phyloP scores from a whole-genome alignment of 805 yeast genomes.

The Wickerhamomyces chaumierensis region DNA sequence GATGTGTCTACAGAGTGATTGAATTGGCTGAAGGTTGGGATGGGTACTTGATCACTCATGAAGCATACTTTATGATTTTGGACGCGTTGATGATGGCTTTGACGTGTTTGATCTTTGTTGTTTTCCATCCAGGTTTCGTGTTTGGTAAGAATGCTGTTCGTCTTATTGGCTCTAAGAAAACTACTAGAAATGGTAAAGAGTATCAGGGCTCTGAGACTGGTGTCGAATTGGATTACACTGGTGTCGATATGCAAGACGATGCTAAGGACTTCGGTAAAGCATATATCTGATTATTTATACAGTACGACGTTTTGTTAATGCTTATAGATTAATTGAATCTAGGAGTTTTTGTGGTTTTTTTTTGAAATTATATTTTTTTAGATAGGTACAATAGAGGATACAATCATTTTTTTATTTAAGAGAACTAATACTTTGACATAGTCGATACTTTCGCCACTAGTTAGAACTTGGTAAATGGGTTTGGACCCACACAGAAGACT shows the following conservation, averaged over 20 bases:
- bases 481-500: conserved; percentile 32
- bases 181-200: conserved; percentile 6
- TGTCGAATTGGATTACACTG: too few species aligned
- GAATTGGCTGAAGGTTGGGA: conserved; percentile 68
- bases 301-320: too few species aligned
- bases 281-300: too few species aligned
- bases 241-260: too few species aligned
- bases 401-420: too few species aligned
- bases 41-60: conserved; percentile 54
- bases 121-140: conserved; percentile 55
- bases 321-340: too few species aligned
- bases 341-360: too few species aligned
- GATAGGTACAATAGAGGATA: too few species aligned
- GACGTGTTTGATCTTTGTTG: conserved; percentile 34
- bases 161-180: background rate
- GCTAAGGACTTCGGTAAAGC: too few species aligned
- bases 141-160: conserved; percentile 19
- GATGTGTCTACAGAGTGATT: conserved; percentile 64
- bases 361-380: too few species aligned
- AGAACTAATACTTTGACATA: too few species aligned
- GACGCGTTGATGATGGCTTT: conserved; percentile 55
- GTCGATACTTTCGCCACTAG: too few species aligned
- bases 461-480: conserved; percentile 16
- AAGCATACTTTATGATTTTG: conserved; percentile 46
- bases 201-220: background rate